These are phyloP conservation scores for Thalassiosira mediterranea DNA, from an alignment of 352 stramenopile species.

Conservation along the genomic window DNA sequence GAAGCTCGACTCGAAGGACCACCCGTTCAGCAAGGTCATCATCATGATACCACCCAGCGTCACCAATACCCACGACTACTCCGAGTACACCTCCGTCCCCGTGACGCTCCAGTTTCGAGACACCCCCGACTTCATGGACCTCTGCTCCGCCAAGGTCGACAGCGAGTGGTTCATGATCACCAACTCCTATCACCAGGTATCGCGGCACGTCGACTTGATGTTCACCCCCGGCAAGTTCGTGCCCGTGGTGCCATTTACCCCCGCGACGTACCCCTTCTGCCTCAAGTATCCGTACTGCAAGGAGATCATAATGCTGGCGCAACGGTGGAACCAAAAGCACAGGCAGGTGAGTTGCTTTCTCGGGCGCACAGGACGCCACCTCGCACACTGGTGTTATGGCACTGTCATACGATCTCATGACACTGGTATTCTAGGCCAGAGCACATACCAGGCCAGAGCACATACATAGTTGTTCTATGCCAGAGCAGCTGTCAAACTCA, in stretches of 20 bases:
- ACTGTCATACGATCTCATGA: too few species aligned
- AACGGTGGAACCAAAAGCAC: too few species aligned
- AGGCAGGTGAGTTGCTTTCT: too few species aligned
- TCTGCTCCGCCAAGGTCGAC: conserved; percentile 63
- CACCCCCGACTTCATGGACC: conserved; percentile 62
- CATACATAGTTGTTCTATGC: too few species aligned
- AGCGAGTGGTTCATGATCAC: conserved; percentile 77
- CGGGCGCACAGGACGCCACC: too few species aligned
- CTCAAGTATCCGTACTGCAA: conserved; percentile 71
- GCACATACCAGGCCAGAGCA: too few species aligned
- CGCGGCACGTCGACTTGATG: conserved; percentile 62
- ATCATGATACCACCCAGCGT: conserved; percentile 57
- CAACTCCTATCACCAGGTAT: conserved; percentile 64
- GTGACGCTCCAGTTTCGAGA: conserved; percentile 49
- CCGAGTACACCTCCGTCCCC: conserved; percentile 52
- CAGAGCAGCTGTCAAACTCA: too few species aligned
- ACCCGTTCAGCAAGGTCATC: conserved; percentile 69
- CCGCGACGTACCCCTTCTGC: conserved; percentile 60
- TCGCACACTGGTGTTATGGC: too few species aligned
- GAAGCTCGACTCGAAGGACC: conserved; percentile 60
- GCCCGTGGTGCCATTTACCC: conserved; percentile 61
- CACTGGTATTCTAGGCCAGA: too few species aligned
- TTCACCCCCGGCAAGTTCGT: conserved; percentile 57
- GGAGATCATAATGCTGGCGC: conserved; percentile 56
- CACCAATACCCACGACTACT: conserved; percentile 40